Conservation (phyloP, 2,329 filamentous ascomycete genomes). For the Fonsecaea pugnacius region DNA sequence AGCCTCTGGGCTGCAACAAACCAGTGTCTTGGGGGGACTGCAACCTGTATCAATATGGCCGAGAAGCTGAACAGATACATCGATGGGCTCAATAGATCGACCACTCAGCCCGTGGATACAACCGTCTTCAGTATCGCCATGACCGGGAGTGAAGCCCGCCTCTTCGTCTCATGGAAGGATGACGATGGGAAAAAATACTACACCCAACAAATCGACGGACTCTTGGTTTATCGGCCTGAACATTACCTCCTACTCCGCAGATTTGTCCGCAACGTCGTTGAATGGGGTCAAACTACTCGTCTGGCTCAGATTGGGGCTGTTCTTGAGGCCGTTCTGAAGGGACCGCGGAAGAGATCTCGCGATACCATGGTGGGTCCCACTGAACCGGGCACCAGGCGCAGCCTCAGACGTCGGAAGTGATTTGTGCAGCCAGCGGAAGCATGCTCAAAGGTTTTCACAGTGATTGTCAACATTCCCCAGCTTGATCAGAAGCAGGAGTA, state of each 20-base stretch:
- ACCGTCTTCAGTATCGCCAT: constrained; percentile 45
- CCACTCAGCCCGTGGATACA: constrained; percentile 37
- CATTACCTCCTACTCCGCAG: not conserved
- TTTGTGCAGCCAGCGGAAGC: not conserved
- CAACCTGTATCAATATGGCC: constrained; percentile 43
- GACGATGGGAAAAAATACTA: not conserved
- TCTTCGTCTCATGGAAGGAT: constrained; percentile 14
- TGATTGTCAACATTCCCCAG: too few relatives aligned
- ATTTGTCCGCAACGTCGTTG: not conserved
- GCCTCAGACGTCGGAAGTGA: not conserved
- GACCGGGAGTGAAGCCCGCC: constrained; percentile 41
- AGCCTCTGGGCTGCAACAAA: constrained; percentile 46
- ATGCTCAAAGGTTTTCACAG: not conserved
- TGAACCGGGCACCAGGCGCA: not conserved
- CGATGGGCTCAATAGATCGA: constrained; percentile 31
- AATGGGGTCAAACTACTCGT: not conserved
- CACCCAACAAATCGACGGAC: not conserved
- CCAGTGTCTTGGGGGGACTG: constrained; percentile 43
- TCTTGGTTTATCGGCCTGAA: not conserved
- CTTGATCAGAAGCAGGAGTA: too few relatives aligned
- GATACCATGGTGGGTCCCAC: not conserved
- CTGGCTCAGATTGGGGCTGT: not conserved
- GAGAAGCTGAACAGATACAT: constrained; percentile 36
- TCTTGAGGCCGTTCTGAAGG: not conserved
- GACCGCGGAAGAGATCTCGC: not conserved